Base-by-base conservation (phyloP, 805 yeast genomes). In the Kazachstania kunashirensis region DNA sequence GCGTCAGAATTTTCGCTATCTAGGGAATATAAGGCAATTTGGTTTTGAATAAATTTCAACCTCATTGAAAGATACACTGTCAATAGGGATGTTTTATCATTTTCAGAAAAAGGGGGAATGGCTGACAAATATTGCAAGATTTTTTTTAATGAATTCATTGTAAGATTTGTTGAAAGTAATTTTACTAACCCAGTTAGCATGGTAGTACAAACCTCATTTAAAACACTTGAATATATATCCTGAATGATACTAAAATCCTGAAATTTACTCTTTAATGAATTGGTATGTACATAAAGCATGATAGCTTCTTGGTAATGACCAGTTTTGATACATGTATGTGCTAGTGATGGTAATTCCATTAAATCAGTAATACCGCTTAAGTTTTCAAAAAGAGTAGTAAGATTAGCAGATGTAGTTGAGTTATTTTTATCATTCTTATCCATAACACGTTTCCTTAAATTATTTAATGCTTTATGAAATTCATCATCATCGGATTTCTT, bases 291-390 rank as follows among this genome's bases (percentile, higher is more conserved):
- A 10, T 86, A 80, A 11, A 89, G 72, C 54, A 89, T 95, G 24
- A 89, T 70, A 8, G 96, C 86, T 50, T 86, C 95, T 24, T 85
- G 81, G 53, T 88, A 92, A 50, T 82, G 83, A 0, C 95, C 95
- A 32, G 81, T 79, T 33, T 75, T 68, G 9, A 88, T 84, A 58
- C 96, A 84, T n/a, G 88, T 76, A 33, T 77, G 70, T 24, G 89
- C 77, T 33, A 89, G 57, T 2, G 94, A 70, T 1, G 98, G 96
- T 24, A 92, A 62, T 51, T 84, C 95, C 46, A 89, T 63, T 8
- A 88, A 70, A 48, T 84, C 95, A 42, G 80, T 70, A 9, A 88
- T 67, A 27, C 77, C 73, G 43, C 79, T 86, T 50, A 85, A 70
- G 46, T 81, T 79, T 33, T 69, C 68, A 29, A 77, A 60, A 20